Evolutionary conservation across 768 basidiomycete species (phyloP).

Genomic region (Serendipita vermifera): DNA sequence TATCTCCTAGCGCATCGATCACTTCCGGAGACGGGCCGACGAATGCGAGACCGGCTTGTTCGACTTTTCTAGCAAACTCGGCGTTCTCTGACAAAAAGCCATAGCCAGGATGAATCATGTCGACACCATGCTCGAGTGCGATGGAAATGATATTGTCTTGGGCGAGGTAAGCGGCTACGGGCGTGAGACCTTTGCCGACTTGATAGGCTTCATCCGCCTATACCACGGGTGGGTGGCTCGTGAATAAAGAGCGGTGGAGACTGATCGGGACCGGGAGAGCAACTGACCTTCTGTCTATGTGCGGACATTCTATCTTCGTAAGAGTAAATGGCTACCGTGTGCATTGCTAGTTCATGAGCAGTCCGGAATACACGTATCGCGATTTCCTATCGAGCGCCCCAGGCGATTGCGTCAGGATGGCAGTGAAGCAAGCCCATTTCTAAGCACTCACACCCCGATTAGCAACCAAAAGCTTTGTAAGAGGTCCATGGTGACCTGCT

Average conservation of each 20-base stretch:
- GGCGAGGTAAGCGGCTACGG: conserved; percentile 92
- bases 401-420: conserved; percentile 10
- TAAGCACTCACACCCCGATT: conserved; percentile 67
- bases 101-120: conserved; percentile 99
- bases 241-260: conserved; percentile 6
- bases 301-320: conserved; percentile 93
- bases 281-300: conserved; percentile 86
- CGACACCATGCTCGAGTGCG: conserved; percentile 95
- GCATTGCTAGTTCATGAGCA: conserved; percentile 97
- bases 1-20: conserved; percentile 95
- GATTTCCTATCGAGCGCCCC: conserved; percentile 57
- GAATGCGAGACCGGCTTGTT: conserved; percentile 93
- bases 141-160: conserved; percentile 95
- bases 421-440: conserved; percentile 12
- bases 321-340: conserved; percentile 97
- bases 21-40: conserved; percentile 92
- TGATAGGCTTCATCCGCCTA: conserved; percentile 98
- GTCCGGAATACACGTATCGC: conserved; percentile 98
- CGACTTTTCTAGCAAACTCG: conserved; percentile 91
- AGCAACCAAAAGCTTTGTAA: conserved; percentile 85
- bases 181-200: conserved; percentile 91
- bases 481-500: conserved; percentile 77
- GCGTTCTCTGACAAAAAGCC: conserved; percentile 98
- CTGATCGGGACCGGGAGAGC: not conserved
- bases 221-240: conserved; percentile 12